Base-by-base conservation (phyloP, 106 monocot genomes). In the Platanthera zijinensis region DNA sequence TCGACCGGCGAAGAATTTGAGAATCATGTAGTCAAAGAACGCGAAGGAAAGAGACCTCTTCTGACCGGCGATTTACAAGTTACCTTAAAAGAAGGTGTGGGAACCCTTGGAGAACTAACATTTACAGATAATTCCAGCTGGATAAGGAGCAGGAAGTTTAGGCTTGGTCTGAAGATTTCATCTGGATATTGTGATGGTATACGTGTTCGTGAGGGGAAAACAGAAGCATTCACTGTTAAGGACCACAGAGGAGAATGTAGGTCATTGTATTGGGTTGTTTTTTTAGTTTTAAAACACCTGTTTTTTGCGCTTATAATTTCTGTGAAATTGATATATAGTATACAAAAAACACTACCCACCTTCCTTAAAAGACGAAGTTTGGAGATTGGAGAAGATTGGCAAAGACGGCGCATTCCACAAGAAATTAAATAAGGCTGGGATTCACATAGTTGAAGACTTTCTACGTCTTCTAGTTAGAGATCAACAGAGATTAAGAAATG, bases 281-380 rank as follows among this genome's bases (percentile, higher is more conserved):
- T 39, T 39, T 39, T 39, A 39, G 39, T 39, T 28, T 18, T 49
- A 57, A 10, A 13, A 15, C 47, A 50, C 0, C 6, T 76, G 22
- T 52, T 14, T 52, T 71, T 81, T 54, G 51, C 17, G n/a, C 50
- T 72, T 49, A 69, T 7, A 48, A 17, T 78, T 80, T 71, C 39
- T 14, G 21, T 48, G 22, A 17, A 46, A 73, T 66, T 72, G 57
- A 75, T 47, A 75, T 47, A 15, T 48, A 85, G 85, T 87, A 69
- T 90, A 87, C 78, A 87, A 87, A 80, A 90, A 90, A 52, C 90
- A 90, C 78, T 87, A 87, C 57, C 90, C 90, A 70, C 90, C 90
- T 52, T 90, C 18, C 86, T 81, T 93, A 77, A 89, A 87, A 68
- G 93, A 97, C 80, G 93, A 97, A 11, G 96, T 97, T 2, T 97